Evolutionary conservation across 169 alveolate genomes (phyloP).

Genomic region (Plasmodium inui): DNA sequence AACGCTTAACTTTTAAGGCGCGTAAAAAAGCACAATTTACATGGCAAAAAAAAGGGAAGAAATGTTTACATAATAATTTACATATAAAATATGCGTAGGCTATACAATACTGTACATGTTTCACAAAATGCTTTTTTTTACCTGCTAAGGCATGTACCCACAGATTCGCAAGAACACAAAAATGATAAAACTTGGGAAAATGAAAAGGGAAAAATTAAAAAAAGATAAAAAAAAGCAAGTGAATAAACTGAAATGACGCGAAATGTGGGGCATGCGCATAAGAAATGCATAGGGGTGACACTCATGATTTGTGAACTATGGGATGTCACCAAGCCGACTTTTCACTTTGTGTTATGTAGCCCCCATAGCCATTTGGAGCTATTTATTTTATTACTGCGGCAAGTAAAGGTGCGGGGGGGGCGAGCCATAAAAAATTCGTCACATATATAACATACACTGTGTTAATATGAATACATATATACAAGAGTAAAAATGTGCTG

Average conservation of each 20-base stretch:
- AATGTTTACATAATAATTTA: not conserved
- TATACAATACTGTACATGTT: constrained; percentile 1
- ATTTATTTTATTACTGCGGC: not conserved
- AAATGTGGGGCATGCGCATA: not conserved
- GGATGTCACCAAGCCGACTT: not conserved
- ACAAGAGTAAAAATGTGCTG: not conserved
- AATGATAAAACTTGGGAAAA: not conserved
- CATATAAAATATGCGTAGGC: not conserved
- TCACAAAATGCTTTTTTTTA: not conserved
- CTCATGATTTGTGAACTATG: not conserved
- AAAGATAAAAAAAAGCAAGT: not conserved
- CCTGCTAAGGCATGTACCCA: not conserved
- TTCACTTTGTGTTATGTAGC: not conserved
- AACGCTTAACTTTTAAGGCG: not conserved
- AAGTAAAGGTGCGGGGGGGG: not conserved
- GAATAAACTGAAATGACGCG: not conserved
- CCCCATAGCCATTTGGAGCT: not conserved
- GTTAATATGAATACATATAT: not conserved
- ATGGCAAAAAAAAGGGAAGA: not conserved
- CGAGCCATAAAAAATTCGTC: not conserved
- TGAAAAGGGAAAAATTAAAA: not conserved
- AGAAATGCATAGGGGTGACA: not conserved
- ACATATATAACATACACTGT: not conserved
- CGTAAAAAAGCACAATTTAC: not conserved
- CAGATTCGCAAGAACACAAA: not conserved